A percentile compares a stretch with the other conserved stretches of the same genome.
Evolutionary conservation across 306 rosid species (phyloP).

Genomic region (Acacia acuminata): DNA sequence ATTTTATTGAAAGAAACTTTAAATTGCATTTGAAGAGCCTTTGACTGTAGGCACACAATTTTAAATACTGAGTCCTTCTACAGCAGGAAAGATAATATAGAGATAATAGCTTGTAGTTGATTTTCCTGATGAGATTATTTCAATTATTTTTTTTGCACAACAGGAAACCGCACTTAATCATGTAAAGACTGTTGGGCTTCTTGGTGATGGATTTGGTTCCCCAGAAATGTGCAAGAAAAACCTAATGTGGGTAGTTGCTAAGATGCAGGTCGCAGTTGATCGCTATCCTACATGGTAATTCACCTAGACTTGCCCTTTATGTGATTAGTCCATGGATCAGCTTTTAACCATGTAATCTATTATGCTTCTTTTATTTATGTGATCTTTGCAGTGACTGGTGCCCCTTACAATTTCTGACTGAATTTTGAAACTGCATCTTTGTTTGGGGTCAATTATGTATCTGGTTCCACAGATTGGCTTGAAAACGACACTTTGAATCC

Average conservation of each 20-base stretch:
- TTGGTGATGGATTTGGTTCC: slow-evolving; percentile 96
- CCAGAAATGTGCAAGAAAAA: slow-evolving; percentile 94
- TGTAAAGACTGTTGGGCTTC: slow-evolving; percentile 88
- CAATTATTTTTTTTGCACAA: slow-evolving; percentile 16
- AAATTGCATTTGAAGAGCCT: not conserved
- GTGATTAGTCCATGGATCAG: not conserved
- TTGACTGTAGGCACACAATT: not conserved
- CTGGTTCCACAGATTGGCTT: not conserved
- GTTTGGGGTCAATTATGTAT: not conserved
- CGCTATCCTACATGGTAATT: slow-evolving; percentile 92
- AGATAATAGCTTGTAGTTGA: not conserved
- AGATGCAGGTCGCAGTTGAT: slow-evolving; percentile 90
- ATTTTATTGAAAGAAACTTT: not conserved
- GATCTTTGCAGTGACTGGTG: not conserved
- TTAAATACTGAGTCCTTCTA: not conserved
- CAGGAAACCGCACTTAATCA: slow-evolving; percentile 99
- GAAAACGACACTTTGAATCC: not conserved
- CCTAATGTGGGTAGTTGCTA: slow-evolving; percentile 93
- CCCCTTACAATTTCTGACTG: not conserved
- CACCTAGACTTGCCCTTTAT: slow-evolving; percentile 11
- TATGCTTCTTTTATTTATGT: not conserved
- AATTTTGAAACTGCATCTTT: not conserved
- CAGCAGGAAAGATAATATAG: not conserved
- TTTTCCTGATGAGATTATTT: not conserved
- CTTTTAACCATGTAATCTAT: not conserved